phyloP scores from a whole-genome alignment of 1,139 yeast species.

The Yamadazyma songkhlaensis region DNA sequence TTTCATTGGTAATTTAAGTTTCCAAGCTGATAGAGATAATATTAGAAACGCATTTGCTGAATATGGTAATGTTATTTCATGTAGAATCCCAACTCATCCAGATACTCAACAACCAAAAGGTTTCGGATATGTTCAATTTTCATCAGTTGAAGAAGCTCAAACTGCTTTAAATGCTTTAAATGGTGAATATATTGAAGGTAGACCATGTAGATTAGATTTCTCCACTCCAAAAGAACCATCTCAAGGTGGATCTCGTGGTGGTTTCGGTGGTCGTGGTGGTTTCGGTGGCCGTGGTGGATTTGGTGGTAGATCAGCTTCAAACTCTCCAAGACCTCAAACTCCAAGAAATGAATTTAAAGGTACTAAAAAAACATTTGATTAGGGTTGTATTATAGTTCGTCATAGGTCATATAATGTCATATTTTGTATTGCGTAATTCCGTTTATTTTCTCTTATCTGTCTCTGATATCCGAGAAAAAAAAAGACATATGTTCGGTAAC shows the following conservation, averaged over 20 bases:
- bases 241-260: constrained; percentile 42
- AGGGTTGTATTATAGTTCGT: constrained; percentile 16
- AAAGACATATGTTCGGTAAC: neutral
- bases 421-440: neutral
- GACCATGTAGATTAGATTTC: constrained; percentile 93
- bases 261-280: constrained; percentile 27
- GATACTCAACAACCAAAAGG: constrained; percentile 99
- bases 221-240: constrained; percentile 81
- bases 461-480: neutral
- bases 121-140: constrained; percentile 94
- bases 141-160: constrained; percentile 84
- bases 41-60: constrained; percentile 70
- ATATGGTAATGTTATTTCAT: constrained; percentile 79
- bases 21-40: constrained; percentile 79
- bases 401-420: constrained; percentile 3
- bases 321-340: constrained; percentile 50
- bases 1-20: constrained; percentile 92
- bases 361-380: constrained; percentile 76
- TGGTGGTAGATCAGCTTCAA: constrained; percentile 36
- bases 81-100: constrained; percentile 96
- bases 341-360: constrained; percentile 65
- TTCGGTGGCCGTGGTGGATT: constrained; percentile 21
- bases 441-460: neutral
- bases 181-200: constrained; percentile 86
- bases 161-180: constrained; percentile 83